Percentiles rank a stretch among this genome's conserved stretches.
These are phyloP conservation scores for Malassezia arunalokei DNA, from an alignment of 1,284 basidiomycete genomes.

Conservation along the genomic window DNA sequence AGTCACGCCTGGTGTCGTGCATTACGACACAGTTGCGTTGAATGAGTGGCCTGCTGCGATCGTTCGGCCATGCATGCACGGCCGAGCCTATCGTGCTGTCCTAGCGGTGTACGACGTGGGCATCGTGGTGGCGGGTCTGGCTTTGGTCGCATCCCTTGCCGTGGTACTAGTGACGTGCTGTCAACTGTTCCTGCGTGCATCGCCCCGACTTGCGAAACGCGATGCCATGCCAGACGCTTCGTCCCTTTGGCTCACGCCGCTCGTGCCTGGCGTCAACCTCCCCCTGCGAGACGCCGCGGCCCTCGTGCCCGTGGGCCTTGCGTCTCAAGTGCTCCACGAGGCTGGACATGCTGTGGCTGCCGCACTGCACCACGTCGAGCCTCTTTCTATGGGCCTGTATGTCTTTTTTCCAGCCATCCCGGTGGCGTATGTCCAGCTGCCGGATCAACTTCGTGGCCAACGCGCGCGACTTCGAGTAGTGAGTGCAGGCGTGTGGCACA, in stretches of 20 bases:
- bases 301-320: background rate
- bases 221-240: background rate
- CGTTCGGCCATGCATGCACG: background rate
- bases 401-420: constrained; percentile 16
- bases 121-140: background rate
- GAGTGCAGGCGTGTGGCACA: constrained; percentile 18
- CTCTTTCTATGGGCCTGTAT: constrained; percentile 8
- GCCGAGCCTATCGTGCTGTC: background rate
- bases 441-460: background rate
- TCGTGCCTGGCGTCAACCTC: constrained; percentile 12
- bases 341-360: constrained; percentile 17
- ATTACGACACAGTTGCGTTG: background rate
- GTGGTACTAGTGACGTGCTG: background rate
- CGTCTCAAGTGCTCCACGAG: constrained; percentile 13
- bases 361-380: constrained; percentile 6
- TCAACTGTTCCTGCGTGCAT: background rate
- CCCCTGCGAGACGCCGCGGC: background rate
- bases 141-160: background rate
- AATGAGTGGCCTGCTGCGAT: background rate
- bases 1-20: background rate
- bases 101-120: background rate
- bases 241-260: constrained; percentile 2
- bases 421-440: constrained; percentile 14
- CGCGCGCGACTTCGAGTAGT: constrained; percentile 7
- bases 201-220: background rate